Evolutionary conservation across 208 protist genomes (phyloP), one percentile per base, ranked within the genome.

Genomic region (Lotmaria passim): DNA sequence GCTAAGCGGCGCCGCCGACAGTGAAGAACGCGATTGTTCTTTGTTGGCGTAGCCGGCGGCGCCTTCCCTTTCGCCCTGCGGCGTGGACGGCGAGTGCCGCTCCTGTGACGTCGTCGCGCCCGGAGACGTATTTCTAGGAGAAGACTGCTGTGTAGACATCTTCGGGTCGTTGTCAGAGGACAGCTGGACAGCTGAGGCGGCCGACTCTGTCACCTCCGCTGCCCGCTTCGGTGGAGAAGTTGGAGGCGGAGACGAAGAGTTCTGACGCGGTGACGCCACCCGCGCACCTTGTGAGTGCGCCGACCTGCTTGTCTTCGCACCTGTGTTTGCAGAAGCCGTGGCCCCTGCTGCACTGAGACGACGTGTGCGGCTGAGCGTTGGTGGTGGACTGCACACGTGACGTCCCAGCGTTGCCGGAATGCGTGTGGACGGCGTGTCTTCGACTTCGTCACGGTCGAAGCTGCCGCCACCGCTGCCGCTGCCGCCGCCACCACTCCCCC

Each of bases 351-450:
- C n/a, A n/a, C n/a, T n/a, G n/a, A n/a, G n/a, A 1, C 52, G 39
- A 14, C 34, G 33, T 1, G 62, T 34, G 12, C 53, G 70, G 34
- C 44, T 64, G 14, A 76, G 62, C 14, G 28, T 69, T 38, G 71
- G 71, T 12, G 71, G 71, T 6, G 71, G 63, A 50, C 56, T 76
- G 63, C 71, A 58, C 23, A 21, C 62, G 46, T 66, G 34, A 6
- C 62, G 48, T n/a, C 71, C 62, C 14, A 76, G 56, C 62, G 65
- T 64, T 5, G 63, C 43, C 23, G 71, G 71, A 19, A 66, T 66
- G 28, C 61, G 71, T 48, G 48, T 58, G 23, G 56, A 76, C 19
- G 71, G 62, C 21, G 62, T 76, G 46, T 65, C 33, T 26, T 69
- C 61, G 31, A 64, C 33, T 3, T 60, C 51, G 12, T 66, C 33